A percentile compares a stretch with the other conserved stretches of the same genome.
phyloP scores from a whole-genome alignment of 805 yeast species.

The Sugiyamaella boreocaroliniensis region DNA sequence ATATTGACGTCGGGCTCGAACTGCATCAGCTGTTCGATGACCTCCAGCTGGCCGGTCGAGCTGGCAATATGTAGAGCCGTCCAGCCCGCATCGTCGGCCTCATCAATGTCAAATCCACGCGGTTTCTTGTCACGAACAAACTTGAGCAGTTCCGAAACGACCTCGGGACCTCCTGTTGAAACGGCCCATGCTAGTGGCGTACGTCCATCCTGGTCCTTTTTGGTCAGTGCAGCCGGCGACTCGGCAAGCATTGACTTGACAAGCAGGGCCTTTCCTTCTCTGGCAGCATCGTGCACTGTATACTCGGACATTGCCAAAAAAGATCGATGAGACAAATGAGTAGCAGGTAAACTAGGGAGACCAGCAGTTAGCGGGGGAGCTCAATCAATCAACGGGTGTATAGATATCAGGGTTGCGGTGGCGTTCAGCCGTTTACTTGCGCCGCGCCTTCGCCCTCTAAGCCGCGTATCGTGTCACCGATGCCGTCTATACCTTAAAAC shows the following conservation, averaged over 20 bases:
- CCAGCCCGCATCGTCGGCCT: constrained; percentile 77
- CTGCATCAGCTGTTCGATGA: constrained; percentile 44
- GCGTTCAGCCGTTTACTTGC: too few relatives aligned
- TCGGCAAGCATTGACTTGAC: constrained; percentile 47
- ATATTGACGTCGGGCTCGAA: constrained; percentile 54
- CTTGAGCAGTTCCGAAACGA: constrained; percentile 42
- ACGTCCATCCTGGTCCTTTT: constrained; percentile 65
- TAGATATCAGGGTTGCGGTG: too few relatives aligned
- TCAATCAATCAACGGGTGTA: too few relatives aligned
- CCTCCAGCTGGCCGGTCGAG: constrained; percentile 57
- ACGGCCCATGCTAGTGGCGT: constrained; percentile 88
- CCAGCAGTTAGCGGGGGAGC: too few relatives aligned
- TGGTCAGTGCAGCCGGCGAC: constrained; percentile 42
- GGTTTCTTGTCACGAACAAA: constrained; percentile 29
- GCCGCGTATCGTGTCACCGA: too few relatives aligned
- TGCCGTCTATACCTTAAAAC: too few relatives aligned
- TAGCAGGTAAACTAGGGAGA: too few relatives aligned
- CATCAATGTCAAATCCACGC: constrained; percentile 53
- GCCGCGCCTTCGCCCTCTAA: too few relatives aligned
- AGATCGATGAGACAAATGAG: too few relatives aligned
- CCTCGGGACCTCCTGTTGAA: constrained; percentile 49
- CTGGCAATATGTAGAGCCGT: constrained; percentile 79
- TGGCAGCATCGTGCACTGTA: constrained; percentile 45
- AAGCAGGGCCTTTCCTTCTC: constrained; percentile 47
- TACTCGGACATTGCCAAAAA: background rate